A percentile compares a stretch with the other conserved stretches of the same genome.
Conservation (phyloP, 1,139 yeast genomes). For the Wickerhamomyces sp. region DNA sequence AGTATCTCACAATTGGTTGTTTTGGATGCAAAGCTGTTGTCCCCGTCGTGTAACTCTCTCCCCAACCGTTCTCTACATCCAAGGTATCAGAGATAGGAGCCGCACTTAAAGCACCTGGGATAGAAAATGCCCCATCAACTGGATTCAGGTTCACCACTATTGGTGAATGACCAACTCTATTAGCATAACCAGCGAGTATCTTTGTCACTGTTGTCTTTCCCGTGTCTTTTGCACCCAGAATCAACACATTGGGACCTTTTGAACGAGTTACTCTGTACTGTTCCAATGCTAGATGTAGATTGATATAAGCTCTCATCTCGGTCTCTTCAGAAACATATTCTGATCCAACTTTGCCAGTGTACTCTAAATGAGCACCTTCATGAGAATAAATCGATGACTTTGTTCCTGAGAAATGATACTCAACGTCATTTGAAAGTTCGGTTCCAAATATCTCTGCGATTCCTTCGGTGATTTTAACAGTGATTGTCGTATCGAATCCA, state of each 20-base stretch:
- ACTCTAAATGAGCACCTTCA: conserved; percentile 48
- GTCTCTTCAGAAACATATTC: conserved; percentile 73
- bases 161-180: conserved; percentile 61
- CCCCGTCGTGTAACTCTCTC: conserved; percentile 84
- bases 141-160: conserved; percentile 83
- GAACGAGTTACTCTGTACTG: conserved; percentile 40
- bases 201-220: conserved; percentile 81
- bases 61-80: conserved; percentile 83
- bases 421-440: conserved; percentile 72
- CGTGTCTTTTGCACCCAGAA: conserved; percentile 65
- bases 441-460: conserved; percentile 91
- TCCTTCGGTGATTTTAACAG: conserved; percentile 55
- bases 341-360: conserved; percentile 36
- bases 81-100: conserved; percentile 76
- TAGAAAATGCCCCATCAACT: conserved; percentile 65
- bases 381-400: conserved; percentile 58
- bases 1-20: conserved; percentile 79
- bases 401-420: conserved; percentile 53
- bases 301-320: conserved; percentile 56
- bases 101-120: conserved; percentile 85
- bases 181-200: conserved; percentile 69
- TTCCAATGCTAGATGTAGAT: conserved; percentile 75
- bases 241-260: conserved; percentile 62
- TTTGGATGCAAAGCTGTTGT: conserved; percentile 77
- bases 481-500: conserved; percentile 49